Base-by-base conservation (phyloP, 768 basidiomycete genomes). In the Leccinum disarticulatum region DNA sequence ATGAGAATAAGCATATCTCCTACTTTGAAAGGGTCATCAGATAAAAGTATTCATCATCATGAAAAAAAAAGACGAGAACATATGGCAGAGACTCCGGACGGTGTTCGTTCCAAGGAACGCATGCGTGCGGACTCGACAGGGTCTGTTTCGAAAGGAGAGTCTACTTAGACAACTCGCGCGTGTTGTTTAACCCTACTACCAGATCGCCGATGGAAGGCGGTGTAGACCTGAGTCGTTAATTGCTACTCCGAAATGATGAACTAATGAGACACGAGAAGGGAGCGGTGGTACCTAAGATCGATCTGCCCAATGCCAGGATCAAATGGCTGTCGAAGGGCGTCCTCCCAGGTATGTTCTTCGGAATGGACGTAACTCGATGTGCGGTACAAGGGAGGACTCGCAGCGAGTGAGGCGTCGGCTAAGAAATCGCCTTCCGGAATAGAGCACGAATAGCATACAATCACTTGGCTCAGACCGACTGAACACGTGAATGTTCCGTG, bases 1-100 rank as follows among this genome's bases (percentile, higher is more conserved):
- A 91, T 69, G 46, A 73, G 76, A 2, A 72, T 77, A 7, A 92
- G 71, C 11, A 68, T 65, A 66, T 92, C 91, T 8, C 73, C 73
- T 3, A 86, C 89, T 89, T 61, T 6, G 31, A 49, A 35, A 25
- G 51, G 31, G 19, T 52, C 17, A 14, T 27, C 27, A 30, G 55
- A 54, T 19, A 53, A 53, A 38, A 17, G 30, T 11, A 33, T 33
- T 33, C 31, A 11, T 33, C 11, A 33, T 51, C 41, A 19, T 41
- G 17, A 14, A 35, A 36, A 35, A 22, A 51, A 53, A 22, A 22
- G 31, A 33, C 31, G 30, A 30, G 30, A 9, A 30, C 30, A 30
- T 30, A 30, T 30, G 30, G 30, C 30, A 30, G 30, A 30, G 30
- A 30, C 30, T 30, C 30, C 30, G 30, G 30, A 30, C 30, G 30